Base-by-base conservation (phyloP, 371 early-diverging fungal genomes). In the Haplosporangium sp. region DNA sequence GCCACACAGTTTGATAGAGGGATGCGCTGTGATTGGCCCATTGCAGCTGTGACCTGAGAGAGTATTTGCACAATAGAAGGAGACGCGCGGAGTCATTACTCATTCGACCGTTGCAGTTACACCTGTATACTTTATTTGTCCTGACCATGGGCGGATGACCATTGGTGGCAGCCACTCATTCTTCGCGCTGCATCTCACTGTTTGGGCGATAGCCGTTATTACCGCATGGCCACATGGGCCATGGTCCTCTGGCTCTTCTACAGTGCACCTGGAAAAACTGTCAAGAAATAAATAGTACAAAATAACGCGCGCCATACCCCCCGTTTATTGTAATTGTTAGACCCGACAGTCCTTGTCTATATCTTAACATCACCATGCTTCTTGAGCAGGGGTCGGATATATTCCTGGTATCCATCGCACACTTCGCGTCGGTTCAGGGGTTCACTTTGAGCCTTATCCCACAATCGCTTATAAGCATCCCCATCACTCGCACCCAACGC, bases 401-500 rank as follows among this genome's bases (percentile, higher is more conserved):
- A 84, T 67, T 86, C 83, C 11, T 89, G 84, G 62, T 87, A 90
- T 14, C 89, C 84, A 47, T 84, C 83, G 43, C 87, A 85, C 18
- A 89, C 88, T 60, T 80, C 54, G 23, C 82, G 82, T n/a, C 82
- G 80, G 73, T 90, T 88, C 48, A 92, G 69, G 13, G 93, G 93
- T 51, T 93, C 93, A 50, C 77, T 74, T 67, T 90, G 86, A 2
- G 90, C 93, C 86, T 87, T 86, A 65, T 87, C 70, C 59, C 88
- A 80, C 66, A 91, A 46, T 60, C 79, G 52, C 59, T 65, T 67
- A 76, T 95, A 95, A 8, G 92, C 89, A 43, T 89, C 85, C 47
- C 94, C 95, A 67, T 94, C 94, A 18, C 81, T 87, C 13, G 90
- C 85, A 43, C 93, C 95, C 16, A 95, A 73, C 5, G 94, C 90